Percentiles rank a stretch among this genome's conserved stretches.
phyloP scores from a whole-genome alignment of 805 yeast genomes.

The Schwanniomyces polymorphus region DNA sequence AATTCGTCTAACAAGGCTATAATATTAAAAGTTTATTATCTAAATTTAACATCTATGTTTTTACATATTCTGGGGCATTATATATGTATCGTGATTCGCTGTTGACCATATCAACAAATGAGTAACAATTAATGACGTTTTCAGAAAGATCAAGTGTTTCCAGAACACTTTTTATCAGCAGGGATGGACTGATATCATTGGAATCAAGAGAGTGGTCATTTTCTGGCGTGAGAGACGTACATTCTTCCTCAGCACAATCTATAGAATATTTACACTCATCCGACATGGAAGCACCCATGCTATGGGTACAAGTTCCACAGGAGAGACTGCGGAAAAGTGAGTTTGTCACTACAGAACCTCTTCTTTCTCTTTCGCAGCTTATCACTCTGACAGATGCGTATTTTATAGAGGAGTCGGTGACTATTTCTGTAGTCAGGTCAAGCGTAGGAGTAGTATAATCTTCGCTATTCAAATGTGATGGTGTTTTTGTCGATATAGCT shows the following conservation, averaged over 20 bases:
- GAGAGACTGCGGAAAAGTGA: conserved; percentile 17
- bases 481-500: conserved; percentile 6
- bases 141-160: conserved; percentile 3
- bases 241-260: not conserved
- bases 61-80: not conserved
- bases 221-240: not conserved
- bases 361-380: conserved; percentile 18
- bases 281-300: not conserved
- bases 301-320: not conserved
- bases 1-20: not conserved
- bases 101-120: conserved; percentile 29
- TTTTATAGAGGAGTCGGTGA: conserved; percentile 25
- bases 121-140: conserved; percentile 24
- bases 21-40: not conserved
- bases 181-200: not conserved
- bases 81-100: conserved; percentile 13
- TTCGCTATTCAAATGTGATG: conserved; percentile 26
- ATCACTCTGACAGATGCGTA: conserved; percentile 21
- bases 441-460: conserved; percentile 30
- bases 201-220: not conserved
- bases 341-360: conserved; percentile 20
- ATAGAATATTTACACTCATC: not conserved
- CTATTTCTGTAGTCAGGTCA: conserved; percentile 30
- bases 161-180: not conserved
- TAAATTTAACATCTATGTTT: not conserved